phyloP scores from a whole-genome alignment of 345 rosid genomes.

The Eucalyptus cloeziana region DNA sequence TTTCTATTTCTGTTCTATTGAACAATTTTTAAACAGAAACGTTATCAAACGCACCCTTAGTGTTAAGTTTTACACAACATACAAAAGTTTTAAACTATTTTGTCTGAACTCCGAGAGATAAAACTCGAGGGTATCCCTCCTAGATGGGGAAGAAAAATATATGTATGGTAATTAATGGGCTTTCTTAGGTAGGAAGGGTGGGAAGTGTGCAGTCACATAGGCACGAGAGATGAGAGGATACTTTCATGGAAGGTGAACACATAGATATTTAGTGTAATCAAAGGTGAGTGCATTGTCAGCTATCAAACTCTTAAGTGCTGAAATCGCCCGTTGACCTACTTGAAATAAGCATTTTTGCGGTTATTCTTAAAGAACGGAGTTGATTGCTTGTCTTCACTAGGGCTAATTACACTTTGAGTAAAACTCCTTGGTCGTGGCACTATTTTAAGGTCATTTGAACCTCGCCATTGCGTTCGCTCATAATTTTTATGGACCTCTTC shows the following conservation, averaged over 20 bases:
- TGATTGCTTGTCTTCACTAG: not conserved
- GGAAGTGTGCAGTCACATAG: not conserved
- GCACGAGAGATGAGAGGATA: not conserved
- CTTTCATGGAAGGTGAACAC: not conserved
- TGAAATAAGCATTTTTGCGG: not conserved
- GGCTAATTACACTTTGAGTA: not conserved
- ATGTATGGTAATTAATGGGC: too few relatives aligned
- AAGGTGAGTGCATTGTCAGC: not conserved
- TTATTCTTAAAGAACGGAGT: not conserved
- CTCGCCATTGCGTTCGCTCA: not conserved
- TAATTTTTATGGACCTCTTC: not conserved
- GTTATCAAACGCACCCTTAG: not conserved
- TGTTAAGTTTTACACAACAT: not conserved
- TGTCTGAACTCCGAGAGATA: rapidly evolving
- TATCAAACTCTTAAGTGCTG: not conserved
- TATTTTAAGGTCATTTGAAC: not conserved
- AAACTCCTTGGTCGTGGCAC: not conserved
- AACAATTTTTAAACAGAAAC: too few relatives aligned
- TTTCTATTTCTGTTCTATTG: too few relatives aligned
- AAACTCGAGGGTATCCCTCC: too few relatives aligned
- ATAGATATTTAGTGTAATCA: not conserved
- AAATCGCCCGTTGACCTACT: not conserved
- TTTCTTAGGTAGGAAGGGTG: too few relatives aligned
- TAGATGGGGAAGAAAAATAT: too few relatives aligned
- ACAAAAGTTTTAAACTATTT: too few relatives aligned